Evolutionary conservation across 371 early-diverging fungal genomes (phyloP).

Genomic region (Mortierella sp.): DNA sequence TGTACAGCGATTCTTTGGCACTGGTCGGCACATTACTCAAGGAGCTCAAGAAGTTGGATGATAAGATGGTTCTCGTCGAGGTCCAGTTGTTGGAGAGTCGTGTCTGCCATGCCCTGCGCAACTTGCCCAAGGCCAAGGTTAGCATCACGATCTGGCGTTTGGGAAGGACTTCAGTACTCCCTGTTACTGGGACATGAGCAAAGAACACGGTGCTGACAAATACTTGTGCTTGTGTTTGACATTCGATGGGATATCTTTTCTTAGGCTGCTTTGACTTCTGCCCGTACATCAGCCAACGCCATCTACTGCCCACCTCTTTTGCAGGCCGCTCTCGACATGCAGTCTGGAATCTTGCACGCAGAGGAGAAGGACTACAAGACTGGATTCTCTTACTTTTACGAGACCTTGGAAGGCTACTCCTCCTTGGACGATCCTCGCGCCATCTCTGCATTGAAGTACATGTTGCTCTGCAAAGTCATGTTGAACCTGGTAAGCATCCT

Average conservation of each 20-base stretch:
- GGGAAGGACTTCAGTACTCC: neutral
- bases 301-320: conserved; percentile 99
- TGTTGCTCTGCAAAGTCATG: conserved; percentile 99
- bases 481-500: conserved; percentile 80
- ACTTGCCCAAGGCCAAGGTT: conserved; percentile 94
- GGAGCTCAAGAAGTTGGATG: conserved; percentile 98
- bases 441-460: conserved; percentile 93
- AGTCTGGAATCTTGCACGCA: conserved; percentile 97
- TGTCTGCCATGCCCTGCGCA: conserved; percentile 93
- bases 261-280: conserved; percentile 96
- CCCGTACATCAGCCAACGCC: conserved; percentile 97
- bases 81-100: conserved; percentile 97
- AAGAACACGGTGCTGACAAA: neutral
- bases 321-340: conserved; percentile 98
- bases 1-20: conserved; percentile 92
- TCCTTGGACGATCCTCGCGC: conserved; percentile 91
- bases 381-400: conserved; percentile 98
- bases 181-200: neutral
- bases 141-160: neutral
- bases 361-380: conserved; percentile 99
- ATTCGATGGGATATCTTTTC: neutral
- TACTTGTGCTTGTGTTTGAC: neutral
- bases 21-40: conserved; percentile 90
- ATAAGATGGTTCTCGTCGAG: conserved; percentile 97
- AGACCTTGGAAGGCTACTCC: conserved; percentile 95